Evolutionary conservation across 108 stramenopile species (phyloP), one percentile per base, ranked within the genome.

Genomic region (Conticribra guillardii): DNA sequence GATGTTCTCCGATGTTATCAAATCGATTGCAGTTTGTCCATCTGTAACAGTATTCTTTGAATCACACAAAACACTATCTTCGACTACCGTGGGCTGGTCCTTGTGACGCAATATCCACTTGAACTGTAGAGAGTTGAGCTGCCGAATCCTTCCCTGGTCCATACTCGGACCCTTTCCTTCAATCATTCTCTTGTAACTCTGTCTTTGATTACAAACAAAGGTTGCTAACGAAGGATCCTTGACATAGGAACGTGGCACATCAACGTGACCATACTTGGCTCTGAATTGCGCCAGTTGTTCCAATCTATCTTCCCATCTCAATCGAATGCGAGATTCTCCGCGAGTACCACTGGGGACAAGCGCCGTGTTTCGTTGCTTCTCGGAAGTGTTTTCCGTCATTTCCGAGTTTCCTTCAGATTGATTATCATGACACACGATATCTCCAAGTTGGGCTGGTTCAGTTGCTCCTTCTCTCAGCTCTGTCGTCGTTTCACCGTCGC

Each of bases 271-370:
- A 8, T 68, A 55, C 37, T 68, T 68, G 0, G 67, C 47, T 28
- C 67, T 57, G 67, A 68, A 68, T 2, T 19, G 18, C 24, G n/a
- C 17, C 14, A 68, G 56, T 23, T 68, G 67, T 18, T 50, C 44
- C 31, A 68, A 18, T 18, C 67, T 32, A 11, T 68, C 67, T 16
- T 68, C 67, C 67, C 55, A 68, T 58, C 53, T 46, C 67, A 68
- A 48, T 23, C 67, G 54, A 68, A 63, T 19, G 4, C 62, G 62
- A 63, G 62, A 30, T 63, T 51, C 62, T 18, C 57, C n/a, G n/a
- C n/a, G n/a, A n/a, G n/a, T n/a, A n/a, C n/a, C n/a, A n/a, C n/a
- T n/a, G n/a, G n/a, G n/a, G n/a, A n/a, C n/a, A n/a, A n/a, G n/a
- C n/a, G n/a, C n/a, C n/a, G n/a, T n/a, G n/a, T n/a, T n/a, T n/a